Evolutionary conservation across 169 alveolate genomes (phyloP).

Genomic region (Plasmodium adleri): DNA sequence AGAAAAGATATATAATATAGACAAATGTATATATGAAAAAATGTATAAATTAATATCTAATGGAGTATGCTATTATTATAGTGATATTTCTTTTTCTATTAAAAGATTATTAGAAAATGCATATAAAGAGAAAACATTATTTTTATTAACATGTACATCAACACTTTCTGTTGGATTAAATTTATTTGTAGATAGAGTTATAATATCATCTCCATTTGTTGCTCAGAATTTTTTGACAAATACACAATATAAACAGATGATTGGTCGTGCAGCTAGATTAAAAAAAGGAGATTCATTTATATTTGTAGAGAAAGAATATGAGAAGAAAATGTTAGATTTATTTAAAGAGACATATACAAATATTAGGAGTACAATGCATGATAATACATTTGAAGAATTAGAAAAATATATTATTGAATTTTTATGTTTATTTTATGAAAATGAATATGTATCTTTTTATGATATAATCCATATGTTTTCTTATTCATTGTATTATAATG

Average conservation of each 20-base stretch:
- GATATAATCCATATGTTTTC: conserved; percentile 25
- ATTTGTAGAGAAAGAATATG: conserved; percentile 39
- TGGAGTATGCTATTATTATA: conserved; percentile 71
- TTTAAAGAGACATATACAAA: conserved; percentile 41
- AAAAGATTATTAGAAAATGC: conserved; percentile 29
- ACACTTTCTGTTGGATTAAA: conserved; percentile 67
- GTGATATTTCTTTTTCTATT: conserved; percentile 31
- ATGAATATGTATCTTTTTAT: conserved; percentile 4
- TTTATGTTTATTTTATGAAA: conserved; percentile 11
- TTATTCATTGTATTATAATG: conserved; percentile 24
- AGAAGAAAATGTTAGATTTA: conserved; percentile 18
- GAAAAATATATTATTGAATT: conserved; percentile 52
- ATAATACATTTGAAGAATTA: conserved; percentile 8
- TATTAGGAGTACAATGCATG: conserved; percentile 57
- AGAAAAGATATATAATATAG: conserved; percentile 28
- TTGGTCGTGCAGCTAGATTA: conserved; percentile 72
- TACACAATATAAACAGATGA: conserved; percentile 74
- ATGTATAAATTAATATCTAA: conserved; percentile 20
- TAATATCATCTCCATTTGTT: conserved; percentile 71
- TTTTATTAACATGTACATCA: conserved; percentile 69
- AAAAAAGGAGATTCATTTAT: conserved; percentile 70
- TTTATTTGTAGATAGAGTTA: conserved; percentile 46
- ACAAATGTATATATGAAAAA: conserved; percentile 29
- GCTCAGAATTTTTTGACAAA: conserved; percentile 52
- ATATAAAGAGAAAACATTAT: conserved; percentile 53